Evolutionary conservation across 306 rosid species (phyloP).

Genomic region (Vigna hirtella): DNA sequence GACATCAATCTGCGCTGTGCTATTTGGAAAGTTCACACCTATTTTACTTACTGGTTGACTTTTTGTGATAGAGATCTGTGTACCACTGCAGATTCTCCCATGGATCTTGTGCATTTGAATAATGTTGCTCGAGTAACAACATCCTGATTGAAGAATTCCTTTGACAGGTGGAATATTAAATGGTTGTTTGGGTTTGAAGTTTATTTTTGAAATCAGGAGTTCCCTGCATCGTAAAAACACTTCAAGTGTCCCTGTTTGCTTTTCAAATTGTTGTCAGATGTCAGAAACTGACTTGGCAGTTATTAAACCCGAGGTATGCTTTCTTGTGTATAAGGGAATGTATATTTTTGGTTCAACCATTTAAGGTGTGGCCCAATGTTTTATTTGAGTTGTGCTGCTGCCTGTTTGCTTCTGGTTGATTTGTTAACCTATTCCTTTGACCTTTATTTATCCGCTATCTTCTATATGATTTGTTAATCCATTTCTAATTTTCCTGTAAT

Average conservation of each 20-base stretch:
- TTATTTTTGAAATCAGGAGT: conserved; percentile 27
- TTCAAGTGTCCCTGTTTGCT: neutral
- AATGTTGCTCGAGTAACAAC: conserved; percentile 35
- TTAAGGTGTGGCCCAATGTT: conserved; percentile 23
- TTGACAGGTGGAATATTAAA: conserved; percentile 38
- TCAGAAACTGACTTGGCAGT: conserved; percentile 88
- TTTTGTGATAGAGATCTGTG: conserved; percentile 32
- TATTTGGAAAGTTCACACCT: conserved; percentile 25
- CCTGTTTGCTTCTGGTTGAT: conserved; percentile 3
- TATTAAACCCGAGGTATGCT: conserved; percentile 89
- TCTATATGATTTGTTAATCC: conserved; percentile 1
- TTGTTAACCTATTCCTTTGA: conserved; percentile 13
- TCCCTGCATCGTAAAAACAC: conserved; percentile 26
- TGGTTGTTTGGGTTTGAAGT: conserved; percentile 36
- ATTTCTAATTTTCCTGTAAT: conserved; percentile 16
- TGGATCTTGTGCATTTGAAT: conserved; percentile 41
- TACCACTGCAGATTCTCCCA: conserved; percentile 29
- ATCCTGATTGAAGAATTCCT: conserved; percentile 33
- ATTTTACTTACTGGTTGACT: conserved; percentile 30
- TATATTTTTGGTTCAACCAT: neutral
- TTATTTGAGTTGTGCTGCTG: neutral
- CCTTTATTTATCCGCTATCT: conserved; percentile 3
- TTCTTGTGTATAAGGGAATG: neutral
- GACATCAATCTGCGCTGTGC: conserved; percentile 27
- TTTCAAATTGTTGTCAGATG: conserved; percentile 58